A percentile compares a stretch with the other conserved stretches of the same genome.
These are phyloP conservation scores for Papiliotrema fonsecae DNA, from an alignment of 1,284 basidiomycete species.

Conservation along the genomic window DNA sequence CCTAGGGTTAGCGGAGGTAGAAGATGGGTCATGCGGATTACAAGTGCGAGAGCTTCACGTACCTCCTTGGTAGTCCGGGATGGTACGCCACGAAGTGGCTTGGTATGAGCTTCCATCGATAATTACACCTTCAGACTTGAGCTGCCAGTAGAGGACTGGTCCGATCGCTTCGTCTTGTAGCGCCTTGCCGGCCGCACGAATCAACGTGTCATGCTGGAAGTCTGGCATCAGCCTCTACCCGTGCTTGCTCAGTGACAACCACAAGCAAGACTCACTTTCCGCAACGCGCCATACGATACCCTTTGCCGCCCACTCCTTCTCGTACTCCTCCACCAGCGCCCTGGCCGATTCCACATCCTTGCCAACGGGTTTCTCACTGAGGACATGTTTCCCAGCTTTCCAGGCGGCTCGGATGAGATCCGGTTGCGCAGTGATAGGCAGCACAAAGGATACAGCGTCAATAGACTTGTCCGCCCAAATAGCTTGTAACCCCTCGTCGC, in stretches of 20 bases:
- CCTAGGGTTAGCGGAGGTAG: conserved; percentile 9
- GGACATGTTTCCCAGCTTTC: conserved; percentile 71
- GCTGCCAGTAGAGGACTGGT: conserved; percentile 42
- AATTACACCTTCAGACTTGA: conserved; percentile 56
- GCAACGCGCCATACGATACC: conserved; percentile 78
- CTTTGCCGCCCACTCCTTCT: conserved; percentile 59
- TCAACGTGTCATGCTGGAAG: conserved; percentile 65
- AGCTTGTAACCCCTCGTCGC: conserved; percentile 57
- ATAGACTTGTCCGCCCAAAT: conserved; percentile 65
- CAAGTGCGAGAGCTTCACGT: conserved; percentile 5
- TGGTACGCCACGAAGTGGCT: conserved; percentile 72
- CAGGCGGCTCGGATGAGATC: conserved; percentile 56
- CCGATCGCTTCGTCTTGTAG: conserved; percentile 61
- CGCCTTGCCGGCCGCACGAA: conserved; percentile 54
- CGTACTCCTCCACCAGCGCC: conserved; percentile 62
- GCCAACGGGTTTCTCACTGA: conserved; percentile 75
- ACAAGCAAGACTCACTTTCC: conserved; percentile 55
- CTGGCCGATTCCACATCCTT: conserved; percentile 62
- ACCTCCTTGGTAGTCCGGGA: conserved; percentile 81
- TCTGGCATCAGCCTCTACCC: conserved; percentile 39
- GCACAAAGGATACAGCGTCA: conserved; percentile 63
- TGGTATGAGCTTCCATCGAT: conserved; percentile 66
- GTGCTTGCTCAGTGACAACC: neutral
- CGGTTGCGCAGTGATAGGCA: conserved; percentile 73
- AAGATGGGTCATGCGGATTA: neutral